Evolutionary conservation across 2,329 filamentous ascomycete species (phyloP), one percentile per base, ranked within the genome.

Genomic region (Rhynchosporium agropyri): DNA sequence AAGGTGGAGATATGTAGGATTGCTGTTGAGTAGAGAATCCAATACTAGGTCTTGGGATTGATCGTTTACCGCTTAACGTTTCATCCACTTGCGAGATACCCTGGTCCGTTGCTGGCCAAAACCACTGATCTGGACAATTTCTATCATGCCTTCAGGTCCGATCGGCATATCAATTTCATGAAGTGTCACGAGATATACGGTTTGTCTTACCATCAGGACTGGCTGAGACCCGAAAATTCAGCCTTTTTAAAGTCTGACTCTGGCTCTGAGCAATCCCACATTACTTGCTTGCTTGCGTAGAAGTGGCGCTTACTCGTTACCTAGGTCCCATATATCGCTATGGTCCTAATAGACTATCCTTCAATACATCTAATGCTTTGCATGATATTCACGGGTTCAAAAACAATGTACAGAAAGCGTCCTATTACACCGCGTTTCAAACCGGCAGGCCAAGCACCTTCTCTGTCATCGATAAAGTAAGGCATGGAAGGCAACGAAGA

Each of bases 281-380:
- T 36, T 10, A 36, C 33, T 36, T 36, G 33, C 33, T 36, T 36
- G 33, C 33, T 43, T 4, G 12, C 8, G 12, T 43, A 9, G 12
- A 13, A 43, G 8, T 46, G 15, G 6, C 7, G 20, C 5, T 20
- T 20, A 46, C 33, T 36, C 20, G 4, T 15, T 28, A 15, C 15
- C 8, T 20, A 46, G 84, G 84, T 70, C 78, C 79, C 20, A 75
- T 85, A 57, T 89, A 94, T n/a, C 89, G 91, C 38, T 89, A 89
- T 67, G 89, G 58, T 4, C 54, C 62, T 7, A 61, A 64, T 42
- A 38, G 36, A 31, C 5, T 64, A 13, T 64, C 62, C 8, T 36
- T 62, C 33, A 58, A 54, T 43, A 45, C 50, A 15, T 7, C 38
- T 2, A 29, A 33, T 28, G 50, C 58, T 36, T 36, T 64, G 15